These are phyloP conservation scores for Penicillium silybi DNA, from an alignment of 495 filamentous ascomycete species.

Conservation along the genomic window DNA sequence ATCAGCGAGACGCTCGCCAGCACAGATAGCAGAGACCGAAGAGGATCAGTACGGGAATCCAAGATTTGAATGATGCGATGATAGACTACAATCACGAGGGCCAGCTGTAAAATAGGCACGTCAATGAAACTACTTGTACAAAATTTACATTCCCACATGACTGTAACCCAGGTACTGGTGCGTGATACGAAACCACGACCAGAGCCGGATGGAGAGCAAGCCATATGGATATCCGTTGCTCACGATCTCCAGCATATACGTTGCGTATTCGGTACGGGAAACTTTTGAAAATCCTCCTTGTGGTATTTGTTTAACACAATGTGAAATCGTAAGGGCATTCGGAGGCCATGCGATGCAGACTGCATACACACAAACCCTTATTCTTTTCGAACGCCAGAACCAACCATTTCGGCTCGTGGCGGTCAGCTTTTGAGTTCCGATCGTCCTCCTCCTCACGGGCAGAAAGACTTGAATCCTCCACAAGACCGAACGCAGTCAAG, in stretches of 20 bases:
- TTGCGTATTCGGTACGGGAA: not conserved
- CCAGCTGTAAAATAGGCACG: not conserved
- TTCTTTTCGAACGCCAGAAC: slow-evolving; percentile 30
- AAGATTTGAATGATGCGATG: slow-evolving; percentile 28
- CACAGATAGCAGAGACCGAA: slow-evolving; percentile 11
- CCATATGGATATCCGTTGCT: not conserved
- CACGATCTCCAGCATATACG: not conserved
- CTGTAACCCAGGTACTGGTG: not conserved
- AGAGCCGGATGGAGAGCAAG: not conserved
- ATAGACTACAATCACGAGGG: not conserved
- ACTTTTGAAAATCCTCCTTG: slow-evolving; percentile 32
- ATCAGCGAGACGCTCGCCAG: slow-evolving; percentile 47
- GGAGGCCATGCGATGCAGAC: slow-evolving; percentile 41
- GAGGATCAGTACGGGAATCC: slow-evolving; percentile 37
- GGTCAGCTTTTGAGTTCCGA: slow-evolving; percentile 31
- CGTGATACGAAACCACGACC: not conserved
- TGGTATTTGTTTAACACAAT: slow-evolving; percentile 42
- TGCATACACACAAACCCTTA: slow-evolving; percentile 44
- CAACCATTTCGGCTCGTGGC: slow-evolving; percentile 17
- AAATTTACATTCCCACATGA: not conserved
- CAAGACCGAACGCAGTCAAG: slow-evolving; percentile 32
- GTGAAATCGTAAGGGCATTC: slow-evolving; percentile 44
- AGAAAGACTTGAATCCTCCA: slow-evolving; percentile 29
- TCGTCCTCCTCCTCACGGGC: slow-evolving; percentile 22
- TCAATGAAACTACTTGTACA: not conserved